Evolutionary conservation across 805 yeast genomes (phyloP).

Genomic region (Candida xiaguanensis): DNA sequence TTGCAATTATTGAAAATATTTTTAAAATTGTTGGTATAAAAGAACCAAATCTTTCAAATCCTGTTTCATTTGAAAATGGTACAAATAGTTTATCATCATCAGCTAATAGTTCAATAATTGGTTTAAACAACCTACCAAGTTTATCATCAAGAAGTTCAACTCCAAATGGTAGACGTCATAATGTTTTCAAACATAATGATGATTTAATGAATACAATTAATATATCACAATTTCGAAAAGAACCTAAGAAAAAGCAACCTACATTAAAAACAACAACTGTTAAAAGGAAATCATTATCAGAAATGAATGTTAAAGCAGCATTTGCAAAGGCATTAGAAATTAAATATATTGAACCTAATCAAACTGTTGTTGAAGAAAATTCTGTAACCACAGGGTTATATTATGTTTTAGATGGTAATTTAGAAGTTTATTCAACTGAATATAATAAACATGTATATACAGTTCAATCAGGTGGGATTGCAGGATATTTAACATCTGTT

Average conservation of each 20-base stretch:
- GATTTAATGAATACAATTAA: slow-evolving; percentile 9
- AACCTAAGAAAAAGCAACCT: neutral
- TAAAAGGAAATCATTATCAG: slow-evolving; percentile 4
- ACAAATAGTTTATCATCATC: slow-evolving; percentile 15
- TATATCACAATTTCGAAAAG: slow-evolving; percentile 1
- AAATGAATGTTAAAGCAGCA: slow-evolving; percentile 43
- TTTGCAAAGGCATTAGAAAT: slow-evolving; percentile 61
- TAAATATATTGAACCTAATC: slow-evolving; percentile 48
- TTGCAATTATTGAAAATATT: slow-evolving; percentile 68
- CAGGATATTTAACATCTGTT: slow-evolving; percentile 81
- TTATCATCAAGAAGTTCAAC: slow-evolving; percentile 5
- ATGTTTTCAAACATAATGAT: slow-evolving; percentile 3
- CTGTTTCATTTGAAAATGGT: neutral
- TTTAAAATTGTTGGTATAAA: slow-evolving; percentile 64
- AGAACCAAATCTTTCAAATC: slow-evolving; percentile 17
- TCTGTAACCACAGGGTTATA: slow-evolving; percentile 69
- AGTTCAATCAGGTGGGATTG: slow-evolving; percentile 74
- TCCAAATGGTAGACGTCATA: slow-evolving; percentile 2
- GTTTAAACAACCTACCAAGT: slow-evolving; percentile 10
- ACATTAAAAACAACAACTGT: neutral
- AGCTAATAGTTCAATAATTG: slow-evolving; percentile 24
- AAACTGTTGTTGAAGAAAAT: slow-evolving; percentile 59
- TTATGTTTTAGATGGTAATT: slow-evolving; percentile 73
- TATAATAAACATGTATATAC: slow-evolving; percentile 44
- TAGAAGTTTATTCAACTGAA: slow-evolving; percentile 49